Conservation (phyloP, 1,284 basidiomycete genomes). For the Apiotrichum veenhuisii region DNA sequence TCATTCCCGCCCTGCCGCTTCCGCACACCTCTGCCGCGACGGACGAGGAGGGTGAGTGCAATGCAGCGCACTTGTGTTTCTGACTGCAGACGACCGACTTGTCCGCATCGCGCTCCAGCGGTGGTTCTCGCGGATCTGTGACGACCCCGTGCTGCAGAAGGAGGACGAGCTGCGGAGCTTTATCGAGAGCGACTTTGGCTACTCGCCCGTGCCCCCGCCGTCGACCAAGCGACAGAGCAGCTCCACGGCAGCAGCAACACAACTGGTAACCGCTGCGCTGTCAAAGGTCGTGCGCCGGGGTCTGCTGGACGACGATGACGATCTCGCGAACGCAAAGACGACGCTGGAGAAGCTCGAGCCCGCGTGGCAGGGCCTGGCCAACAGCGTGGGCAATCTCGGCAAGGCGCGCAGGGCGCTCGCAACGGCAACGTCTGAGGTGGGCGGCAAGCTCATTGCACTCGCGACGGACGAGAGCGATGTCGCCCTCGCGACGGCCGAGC, state of each 20-base stretch:
- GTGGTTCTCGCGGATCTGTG: constrained; percentile 84
- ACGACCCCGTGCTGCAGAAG: constrained; percentile 74
- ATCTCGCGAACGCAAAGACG: constrained; percentile 78
- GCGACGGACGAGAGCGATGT: constrained; percentile 82
- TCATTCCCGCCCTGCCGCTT: constrained; percentile 83
- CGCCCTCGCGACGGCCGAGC: constrained; percentile 69
- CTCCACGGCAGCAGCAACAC: constrained; percentile 49
- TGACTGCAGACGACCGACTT: constrained; percentile 66
- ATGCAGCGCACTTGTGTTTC: constrained; percentile 5
- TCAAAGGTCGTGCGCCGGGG: constrained; percentile 47
- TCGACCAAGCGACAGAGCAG: constrained; percentile 54
- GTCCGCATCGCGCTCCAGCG: constrained; percentile 87
- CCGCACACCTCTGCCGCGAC: constrained; percentile 89
- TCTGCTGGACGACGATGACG: constrained; percentile 55
- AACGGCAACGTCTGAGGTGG: constrained; percentile 72
- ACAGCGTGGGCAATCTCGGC: constrained; percentile 76
- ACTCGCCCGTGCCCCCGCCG: constrained; percentile 58
- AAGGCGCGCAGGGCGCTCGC: constrained; percentile 73
- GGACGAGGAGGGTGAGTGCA: constrained; percentile 70
- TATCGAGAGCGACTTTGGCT: constrained; percentile 90
- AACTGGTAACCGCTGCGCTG: constrained; percentile 42
- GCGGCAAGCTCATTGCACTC: constrained; percentile 79
- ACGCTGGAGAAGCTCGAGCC: constrained; percentile 84
- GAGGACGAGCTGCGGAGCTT: constrained; percentile 90
- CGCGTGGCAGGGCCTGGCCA: constrained; percentile 82